Base-by-base conservation (phyloP, 2,329 filamentous ascomycete genomes). In the Sporothrix schenckii region DNA sequence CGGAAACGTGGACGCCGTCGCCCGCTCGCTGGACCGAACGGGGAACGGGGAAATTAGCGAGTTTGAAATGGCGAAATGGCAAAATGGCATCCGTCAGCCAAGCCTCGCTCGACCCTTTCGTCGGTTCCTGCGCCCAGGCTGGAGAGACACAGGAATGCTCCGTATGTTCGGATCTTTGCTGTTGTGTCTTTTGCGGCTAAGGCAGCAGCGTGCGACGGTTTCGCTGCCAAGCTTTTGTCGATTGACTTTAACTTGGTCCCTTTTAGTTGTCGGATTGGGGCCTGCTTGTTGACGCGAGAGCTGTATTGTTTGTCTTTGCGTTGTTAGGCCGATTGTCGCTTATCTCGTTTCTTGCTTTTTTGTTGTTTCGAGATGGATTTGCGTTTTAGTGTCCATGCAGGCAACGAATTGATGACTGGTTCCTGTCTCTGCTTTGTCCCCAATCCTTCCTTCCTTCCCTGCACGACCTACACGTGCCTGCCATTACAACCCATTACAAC, bases 351-450 rank as follows among this genome's bases (percentile, higher is more conserved):
- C n/a, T 61, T 21, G n/a, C 14, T 30, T 47, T 13, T 19, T 39
- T 49, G 27, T 39, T 66, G 60, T 65, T 65, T 65, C 60, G 60
- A 65, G 41, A 65, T 65, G 44, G 24, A 34, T 65, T 65, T 50
- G 14, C 44, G 60, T 34, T 63, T 50, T 65, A 49, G 60, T 61
- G 58, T 50, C 56, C 16, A 61, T 44, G 56, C 34, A 61, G 52
- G 34, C 56, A 13, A 60, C 56, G 34, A 65, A 21, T 66, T 50
- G 61, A 3, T 9, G 24, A 47, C 30, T 63, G 41, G 60, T 3
- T 30, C n/a, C 34, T 39, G 19, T 39, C 30, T 34, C 30, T 56
- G 53, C 21, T 10, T 19, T 39, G 13, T n/a, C 24, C 41, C 41
- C 2, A 14, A 14, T 44, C 11, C 1, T 44, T n/a, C 47, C 47